Evolutionary conservation across 148 eudicot species (phyloP).

Genomic region (Pharnaceum exiguum): DNA sequence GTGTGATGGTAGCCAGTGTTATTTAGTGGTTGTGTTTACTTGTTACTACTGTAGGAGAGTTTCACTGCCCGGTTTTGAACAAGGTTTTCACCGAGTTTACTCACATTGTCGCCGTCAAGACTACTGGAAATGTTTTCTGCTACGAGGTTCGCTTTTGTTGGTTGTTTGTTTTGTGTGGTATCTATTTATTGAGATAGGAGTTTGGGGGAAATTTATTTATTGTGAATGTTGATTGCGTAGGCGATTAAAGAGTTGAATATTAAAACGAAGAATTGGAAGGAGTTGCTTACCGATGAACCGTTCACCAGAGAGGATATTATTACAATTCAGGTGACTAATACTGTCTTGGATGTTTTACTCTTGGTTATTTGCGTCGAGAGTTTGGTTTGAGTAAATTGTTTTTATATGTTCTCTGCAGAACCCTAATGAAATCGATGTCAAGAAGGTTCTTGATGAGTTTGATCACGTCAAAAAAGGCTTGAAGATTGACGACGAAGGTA

Average conservation of each 20-base stretch:
- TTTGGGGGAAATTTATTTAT: neutral
- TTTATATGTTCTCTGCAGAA: slow-evolving; percentile 44
- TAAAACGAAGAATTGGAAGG: slow-evolving; percentile 96
- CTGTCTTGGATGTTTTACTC: neutral
- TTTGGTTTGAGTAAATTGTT: neutral
- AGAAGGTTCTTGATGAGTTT: slow-evolving; percentile 67
- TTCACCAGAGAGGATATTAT: slow-evolving; percentile 77
- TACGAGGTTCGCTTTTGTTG: slow-evolving; percentile 86
- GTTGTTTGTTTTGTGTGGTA: neutral
- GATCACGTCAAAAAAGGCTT: slow-evolving; percentile 88
- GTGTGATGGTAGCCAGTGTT: neutral
- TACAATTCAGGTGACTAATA: slow-evolving; percentile 74
- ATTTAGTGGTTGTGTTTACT: neutral
- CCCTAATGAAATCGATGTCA: slow-evolving; percentile 76
- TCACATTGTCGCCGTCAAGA: slow-evolving; percentile 95
- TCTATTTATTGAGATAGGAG: no score
- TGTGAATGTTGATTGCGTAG: slow-evolving; percentile 28
- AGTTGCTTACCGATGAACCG: slow-evolving; percentile 93
- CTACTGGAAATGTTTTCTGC: slow-evolving; percentile 93
- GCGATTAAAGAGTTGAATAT: slow-evolving; percentile 94
- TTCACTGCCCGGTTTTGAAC: slow-evolving; percentile 91
- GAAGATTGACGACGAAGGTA: slow-evolving; percentile 95
- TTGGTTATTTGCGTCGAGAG: neutral
- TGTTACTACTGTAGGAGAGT: slow-evolving; percentile 49
- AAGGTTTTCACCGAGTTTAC: slow-evolving; percentile 96